Evolutionary conservation across 2,329 filamentous ascomycete species (phyloP).

Genomic region (Penicillium sp.): DNA sequence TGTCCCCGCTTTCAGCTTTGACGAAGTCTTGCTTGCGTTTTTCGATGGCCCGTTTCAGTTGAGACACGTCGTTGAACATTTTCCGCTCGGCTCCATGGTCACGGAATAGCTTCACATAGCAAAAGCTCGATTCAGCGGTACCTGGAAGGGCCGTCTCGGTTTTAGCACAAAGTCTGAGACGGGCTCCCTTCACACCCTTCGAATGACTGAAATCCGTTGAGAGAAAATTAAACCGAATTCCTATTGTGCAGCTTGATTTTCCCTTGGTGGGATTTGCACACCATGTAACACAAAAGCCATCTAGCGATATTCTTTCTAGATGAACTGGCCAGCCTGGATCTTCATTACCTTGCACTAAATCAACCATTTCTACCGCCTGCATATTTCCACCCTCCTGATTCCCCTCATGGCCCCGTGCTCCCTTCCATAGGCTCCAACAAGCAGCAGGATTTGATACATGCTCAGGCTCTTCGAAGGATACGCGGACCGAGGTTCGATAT

Average conservation of each 20-base stretch:
- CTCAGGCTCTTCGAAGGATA: constrained; percentile 90
- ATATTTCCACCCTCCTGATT: not conserved
- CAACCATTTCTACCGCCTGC: not conserved
- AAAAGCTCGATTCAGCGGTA: constrained; percentile 66
- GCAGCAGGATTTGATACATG: constrained; percentile 74
- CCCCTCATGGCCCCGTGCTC: not conserved
- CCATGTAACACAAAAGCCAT: constrained; percentile 16
- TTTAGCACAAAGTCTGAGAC: constrained; percentile 83
- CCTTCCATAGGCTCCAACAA: constrained; percentile 88
- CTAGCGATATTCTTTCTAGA: constrained; percentile 4
- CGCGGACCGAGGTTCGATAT: constrained; percentile 72
- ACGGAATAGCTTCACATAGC: constrained; percentile 90
- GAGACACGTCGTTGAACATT: constrained; percentile 5
- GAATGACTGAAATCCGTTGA: constrained; percentile 96
- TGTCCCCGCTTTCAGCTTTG: not conserved
- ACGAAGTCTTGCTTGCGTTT: constrained; percentile 2
- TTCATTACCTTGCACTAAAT: not conserved
- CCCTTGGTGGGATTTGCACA: not conserved
- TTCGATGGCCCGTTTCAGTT: not conserved
- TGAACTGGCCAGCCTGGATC: not conserved
- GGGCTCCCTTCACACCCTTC: constrained; percentile 92
- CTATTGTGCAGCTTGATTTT: constrained; percentile 72
- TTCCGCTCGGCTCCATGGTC: constrained; percentile 91
- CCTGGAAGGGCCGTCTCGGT: constrained; percentile 61
- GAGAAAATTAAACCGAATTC: constrained; percentile 90